phyloP scores from a whole-genome alignment of 2,329 filamentous ascomycete genomes.

The Trichophyton rubrum region DNA sequence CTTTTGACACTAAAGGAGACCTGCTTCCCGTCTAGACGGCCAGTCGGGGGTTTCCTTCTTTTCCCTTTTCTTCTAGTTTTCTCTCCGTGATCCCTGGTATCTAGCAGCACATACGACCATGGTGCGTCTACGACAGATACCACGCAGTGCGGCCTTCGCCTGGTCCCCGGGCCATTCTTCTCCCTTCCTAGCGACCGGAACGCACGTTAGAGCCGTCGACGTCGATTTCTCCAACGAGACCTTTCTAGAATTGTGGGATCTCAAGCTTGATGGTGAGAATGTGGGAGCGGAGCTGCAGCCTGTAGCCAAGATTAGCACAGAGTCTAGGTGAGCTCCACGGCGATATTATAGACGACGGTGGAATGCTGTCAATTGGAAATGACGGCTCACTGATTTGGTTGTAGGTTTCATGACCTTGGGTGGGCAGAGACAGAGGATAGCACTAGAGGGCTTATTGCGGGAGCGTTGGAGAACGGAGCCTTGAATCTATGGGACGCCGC shows the following conservation, averaged over 20 bases:
- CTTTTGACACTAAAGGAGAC: neutral
- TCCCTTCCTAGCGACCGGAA: constrained; percentile 83
- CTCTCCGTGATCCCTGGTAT: neutral
- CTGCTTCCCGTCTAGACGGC: neutral
- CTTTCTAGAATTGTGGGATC: constrained; percentile 90
- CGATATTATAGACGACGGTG: neutral
- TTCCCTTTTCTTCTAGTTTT: neutral
- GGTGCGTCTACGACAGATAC: constrained; percentile 94
- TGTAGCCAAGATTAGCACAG: constrained; percentile 67
- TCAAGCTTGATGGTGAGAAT: constrained; percentile 64
- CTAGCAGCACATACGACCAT: constrained; percentile 40
- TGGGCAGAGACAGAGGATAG: constrained; percentile 77
- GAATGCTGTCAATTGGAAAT: constrained; percentile 4
- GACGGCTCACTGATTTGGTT: neutral
- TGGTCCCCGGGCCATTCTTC: constrained; percentile 75
- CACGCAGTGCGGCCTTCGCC: constrained; percentile 90
- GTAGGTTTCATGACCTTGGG: constrained; percentile 83
- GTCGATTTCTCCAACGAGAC: constrained; percentile 97
- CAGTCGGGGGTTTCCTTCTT: neutral
- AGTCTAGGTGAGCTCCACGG: constrained; percentile 61
- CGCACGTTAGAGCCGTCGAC: constrained; percentile 85
- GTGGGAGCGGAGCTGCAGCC: constrained; percentile 76
- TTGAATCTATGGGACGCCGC: constrained; percentile 89
- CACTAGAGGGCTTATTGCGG: constrained; percentile 80
- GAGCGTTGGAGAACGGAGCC: constrained; percentile 85